These are phyloP conservation scores for Dictyostelium firmibasis DNA, from an alignment of 78 protist genomes.

Conservation along the genomic window DNA sequence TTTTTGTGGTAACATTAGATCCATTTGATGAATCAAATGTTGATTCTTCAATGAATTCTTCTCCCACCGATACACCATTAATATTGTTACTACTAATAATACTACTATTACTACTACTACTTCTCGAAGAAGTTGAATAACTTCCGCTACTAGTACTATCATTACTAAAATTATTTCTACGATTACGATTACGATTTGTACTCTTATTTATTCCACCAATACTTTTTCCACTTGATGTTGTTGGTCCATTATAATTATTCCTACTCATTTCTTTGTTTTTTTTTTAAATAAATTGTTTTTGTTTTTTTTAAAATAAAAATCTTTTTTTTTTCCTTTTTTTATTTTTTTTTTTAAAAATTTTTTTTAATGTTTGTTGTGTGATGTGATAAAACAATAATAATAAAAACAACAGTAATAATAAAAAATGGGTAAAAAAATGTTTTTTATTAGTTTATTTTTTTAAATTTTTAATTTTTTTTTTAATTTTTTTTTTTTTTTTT, in stretches of 20 bases:
- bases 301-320: background rate
- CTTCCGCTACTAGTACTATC: background rate
- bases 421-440: too few relatives aligned
- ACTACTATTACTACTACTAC: background rate
- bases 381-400: too few relatives aligned
- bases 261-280: background rate
- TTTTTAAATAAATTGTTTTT: background rate
- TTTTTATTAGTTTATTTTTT: too few relatives aligned
- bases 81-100: background rate
- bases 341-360: background rate
- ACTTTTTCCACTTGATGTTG: constrained; percentile 14
- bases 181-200: constrained; percentile 16
- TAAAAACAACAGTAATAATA: too few relatives aligned
- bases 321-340: background rate
- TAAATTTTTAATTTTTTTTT: background rate
- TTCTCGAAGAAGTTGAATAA: background rate
- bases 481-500: background rate
- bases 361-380: background rate
- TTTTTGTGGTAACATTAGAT: background rate
- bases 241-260: constrained; percentile 9
- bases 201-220: constrained; percentile 6
- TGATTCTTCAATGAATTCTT: background rate
- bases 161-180: background rate
- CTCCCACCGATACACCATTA: background rate
- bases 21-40: background rate